Evolutionary conservation across 2,329 filamentous ascomycete genomes (phyloP), one percentile per base, ranked within the genome.

Genomic region (Dothistroma pini): DNA sequence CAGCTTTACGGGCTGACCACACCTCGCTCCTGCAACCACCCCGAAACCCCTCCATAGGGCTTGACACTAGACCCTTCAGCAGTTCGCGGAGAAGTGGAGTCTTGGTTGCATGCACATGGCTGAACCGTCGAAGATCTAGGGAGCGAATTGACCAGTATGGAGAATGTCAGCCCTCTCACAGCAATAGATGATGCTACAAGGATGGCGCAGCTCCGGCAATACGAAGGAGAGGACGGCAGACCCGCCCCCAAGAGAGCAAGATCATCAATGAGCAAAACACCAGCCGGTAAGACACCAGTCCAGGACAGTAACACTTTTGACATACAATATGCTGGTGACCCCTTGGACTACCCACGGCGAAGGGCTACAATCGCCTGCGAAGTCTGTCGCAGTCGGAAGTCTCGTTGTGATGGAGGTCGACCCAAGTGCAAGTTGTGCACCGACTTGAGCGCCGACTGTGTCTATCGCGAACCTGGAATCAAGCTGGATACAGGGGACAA

Each of bases 401-500:
- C 70, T 12, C 64, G 71, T 52, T 74, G 72, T 49, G 70, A 74
- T 60, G 72, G 72, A 19, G 65, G 51, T 7, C 87, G 90, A 68
- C 90, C 90, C 50, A 93, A 92, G 75, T 95, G 90, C 78, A 89
- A 91, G 75, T 85, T 95, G 38, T 95, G 90, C 76, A 86, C 88
- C 10, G 90, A 93, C 73, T 80, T 93, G 47, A 89, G 90, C 58
- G 90, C 89, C 50, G 89, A 93, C 65, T 95, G 90, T 75, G 83
- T 93, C 66, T 95, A 95, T 75, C 85, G 90, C 65, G 90, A 95
- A 73, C 90, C 90, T 7, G 90, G 90, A 2, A 90, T 93, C 79
- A 95, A 95, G 77, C 84, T 95, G 10, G 90, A 95, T 73, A 89
- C 90, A 38, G 90, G 90, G 66, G 90, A 93, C 79, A 93, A 93